These are phyloP conservation scores for Paracorniculantispora psalliotae DNA, from an alignment of 2,329 filamentous ascomycete species.

Conservation along the genomic window DNA sequence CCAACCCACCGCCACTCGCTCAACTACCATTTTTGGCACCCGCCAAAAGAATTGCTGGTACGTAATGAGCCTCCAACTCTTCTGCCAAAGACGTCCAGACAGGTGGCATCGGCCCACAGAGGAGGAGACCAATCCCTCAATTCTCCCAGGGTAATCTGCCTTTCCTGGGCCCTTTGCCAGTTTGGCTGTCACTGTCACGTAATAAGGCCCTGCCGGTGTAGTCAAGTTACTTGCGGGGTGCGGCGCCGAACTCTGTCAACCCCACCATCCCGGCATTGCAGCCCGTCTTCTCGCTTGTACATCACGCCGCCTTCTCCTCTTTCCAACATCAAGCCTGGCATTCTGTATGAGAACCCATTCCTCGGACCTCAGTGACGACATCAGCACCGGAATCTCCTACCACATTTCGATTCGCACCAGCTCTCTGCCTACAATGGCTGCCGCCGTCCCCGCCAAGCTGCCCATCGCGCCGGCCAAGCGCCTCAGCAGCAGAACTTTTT, in stretches of 20 bases:
- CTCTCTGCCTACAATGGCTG: slow-evolving; percentile 11
- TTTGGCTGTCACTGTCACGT: neutral
- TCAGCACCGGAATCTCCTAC: slow-evolving; percentile 12
- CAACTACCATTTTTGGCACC: neutral
- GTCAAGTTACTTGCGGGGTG: neutral
- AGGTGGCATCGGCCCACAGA: slow-evolving; percentile 2
- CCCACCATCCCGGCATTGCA: slow-evolving; percentile 1
- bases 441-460: slow-evolving; percentile 15
- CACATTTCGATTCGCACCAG: slow-evolving; percentile 10
- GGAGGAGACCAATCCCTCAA: neutral
- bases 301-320: neutral
- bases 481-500: slow-evolving; percentile 38
- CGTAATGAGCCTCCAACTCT: neutral
- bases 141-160: neutral
- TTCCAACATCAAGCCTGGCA: neutral
- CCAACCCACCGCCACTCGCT: neutral
- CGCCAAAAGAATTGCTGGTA: neutral
- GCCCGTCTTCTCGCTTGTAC: neutral
- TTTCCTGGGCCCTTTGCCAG: too few relatives aligned
- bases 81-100: neutral
- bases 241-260: neutral
- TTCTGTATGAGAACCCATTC: neutral
- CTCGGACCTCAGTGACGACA: neutral
- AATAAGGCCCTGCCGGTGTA: neutral
- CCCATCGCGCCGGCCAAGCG: slow-evolving; percentile 34